Evolutionary conservation across 495 filamentous ascomycete genomes (phyloP).

Genomic region (Mytilinidion resinicola): DNA sequence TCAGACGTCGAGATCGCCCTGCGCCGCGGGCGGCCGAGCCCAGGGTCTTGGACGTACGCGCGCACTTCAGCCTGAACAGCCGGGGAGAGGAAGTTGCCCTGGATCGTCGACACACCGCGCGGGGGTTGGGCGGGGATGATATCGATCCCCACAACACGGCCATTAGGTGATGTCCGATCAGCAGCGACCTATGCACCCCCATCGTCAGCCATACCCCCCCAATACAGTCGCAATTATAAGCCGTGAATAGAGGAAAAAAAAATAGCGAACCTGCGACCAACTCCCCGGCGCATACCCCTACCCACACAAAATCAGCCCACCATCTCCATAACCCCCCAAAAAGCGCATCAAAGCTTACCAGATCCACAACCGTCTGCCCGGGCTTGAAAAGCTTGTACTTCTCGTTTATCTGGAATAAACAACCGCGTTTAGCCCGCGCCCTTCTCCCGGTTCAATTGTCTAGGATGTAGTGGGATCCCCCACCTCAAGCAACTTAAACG

Average conservation of each 20-base stretch:
- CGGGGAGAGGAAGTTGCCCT: conserved; percentile 79
- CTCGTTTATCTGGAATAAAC: conserved; percentile 58
- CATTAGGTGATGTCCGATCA: conserved; percentile 64
- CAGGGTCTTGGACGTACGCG: conserved; percentile 61
- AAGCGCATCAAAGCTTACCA: conserved; percentile 43
- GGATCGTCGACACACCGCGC: conserved; percentile 80
- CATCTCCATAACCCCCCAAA: no score
- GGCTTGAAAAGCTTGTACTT: conserved; percentile 70
- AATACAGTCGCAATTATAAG: background rate
- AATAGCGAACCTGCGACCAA: conserved; percentile 72
- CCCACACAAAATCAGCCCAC: background rate
- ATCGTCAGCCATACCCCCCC: no score
- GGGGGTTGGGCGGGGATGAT: conserved; percentile 88
- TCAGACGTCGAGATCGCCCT: conserved; percentile 11
- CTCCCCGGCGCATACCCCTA: conserved; percentile 92
- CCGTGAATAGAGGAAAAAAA: background rate
- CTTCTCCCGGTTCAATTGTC: background rate
- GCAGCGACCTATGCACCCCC: conserved; percentile 61
- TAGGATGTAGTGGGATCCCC: conserved; percentile 1
- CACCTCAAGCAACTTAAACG: conserved; percentile 84
- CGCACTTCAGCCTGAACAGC: conserved; percentile 67
- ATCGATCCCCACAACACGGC: conserved; percentile 83
- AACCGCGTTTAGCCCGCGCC: background rate
- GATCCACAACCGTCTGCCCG: conserved; percentile 82
- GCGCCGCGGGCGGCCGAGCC: conserved; percentile 48